Evolutionary conservation across 768 basidiomycete species (phyloP), one percentile per base, ranked within the genome.

Genomic region (Russula virescens): DNA sequence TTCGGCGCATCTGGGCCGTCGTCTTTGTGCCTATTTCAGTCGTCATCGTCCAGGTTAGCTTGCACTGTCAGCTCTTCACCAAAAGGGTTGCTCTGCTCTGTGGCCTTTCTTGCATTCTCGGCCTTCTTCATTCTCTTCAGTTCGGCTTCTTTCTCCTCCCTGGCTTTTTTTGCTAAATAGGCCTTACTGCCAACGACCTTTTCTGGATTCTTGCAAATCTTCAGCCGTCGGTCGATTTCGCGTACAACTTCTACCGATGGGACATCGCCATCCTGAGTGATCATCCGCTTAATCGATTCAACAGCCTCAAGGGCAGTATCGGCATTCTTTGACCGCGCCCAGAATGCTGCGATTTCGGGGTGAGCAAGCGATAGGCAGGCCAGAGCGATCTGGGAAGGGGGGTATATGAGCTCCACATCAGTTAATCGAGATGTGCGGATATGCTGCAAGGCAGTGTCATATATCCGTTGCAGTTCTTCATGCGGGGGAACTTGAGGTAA

Each of bases 201-300:
- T 74, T 96, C 94, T 5, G 97, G 97, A 69, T 99, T 98, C 72
- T 94, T 91, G 78, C 96, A 98, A 42, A 88, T 70, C 69, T 84
- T 87, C 50, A 99, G 77, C 49, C 94, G 80, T 70, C 88, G 83
- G 73, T 99, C 97, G 8, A 98, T 87, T 69, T 91, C 89, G 16
- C 91, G 88, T 16, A 98, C 94, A 34, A 81, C 78, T 62, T 93
- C 93, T 14, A 96, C 79, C 61, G 91, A 80, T n/a, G 93, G 85
- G 26, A 82, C 80, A 21, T 79, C 78, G 18, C 87, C 85, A 21
- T 82, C 73, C 6, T 75, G 71, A 7, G 74, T 73, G 34, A 91
- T 85, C 68, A 88, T 70, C 13, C 68, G 66, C 68, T 83, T 81
- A 66, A 94, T 81, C n/a, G 75, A 71, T 21, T 79, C 79, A 9